Evolutionary conservation across 1,139 yeast genomes (phyloP).

Genomic region (Sugiyamaella japonica): DNA sequence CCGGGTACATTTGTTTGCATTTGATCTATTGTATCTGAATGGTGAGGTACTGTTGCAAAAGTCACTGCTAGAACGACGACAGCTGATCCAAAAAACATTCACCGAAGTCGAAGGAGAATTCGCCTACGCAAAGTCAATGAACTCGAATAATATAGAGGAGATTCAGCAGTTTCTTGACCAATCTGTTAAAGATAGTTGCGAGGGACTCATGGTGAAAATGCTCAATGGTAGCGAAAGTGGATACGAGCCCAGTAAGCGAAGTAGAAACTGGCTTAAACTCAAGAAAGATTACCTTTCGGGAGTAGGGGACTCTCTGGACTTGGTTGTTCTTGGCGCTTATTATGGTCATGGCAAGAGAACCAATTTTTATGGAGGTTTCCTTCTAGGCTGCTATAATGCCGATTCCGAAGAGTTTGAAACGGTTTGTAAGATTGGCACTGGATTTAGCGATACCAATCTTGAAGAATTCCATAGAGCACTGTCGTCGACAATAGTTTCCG

Average conservation of each 20-base stretch:
- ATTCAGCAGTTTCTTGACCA: slow-evolving; percentile 86
- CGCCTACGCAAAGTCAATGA: slow-evolving; percentile 72
- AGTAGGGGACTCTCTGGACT: slow-evolving; percentile 91
- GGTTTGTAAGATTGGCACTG: slow-evolving; percentile 96
- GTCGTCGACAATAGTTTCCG: slow-evolving; percentile 63
- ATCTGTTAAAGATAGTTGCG: slow-evolving; percentile 87
- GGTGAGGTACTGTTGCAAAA: slow-evolving; percentile 69
- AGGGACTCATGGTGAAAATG: slow-evolving; percentile 94
- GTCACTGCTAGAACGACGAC: slow-evolving; percentile 69
- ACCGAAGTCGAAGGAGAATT: slow-evolving; percentile 72
- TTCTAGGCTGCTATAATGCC: slow-evolving; percentile 83
- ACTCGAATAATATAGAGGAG: slow-evolving; percentile 68
- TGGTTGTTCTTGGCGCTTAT: slow-evolving; percentile 93
- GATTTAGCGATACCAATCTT: slow-evolving; percentile 85
- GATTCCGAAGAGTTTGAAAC: slow-evolving; percentile 93
- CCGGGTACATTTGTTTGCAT: slow-evolving; percentile 87
- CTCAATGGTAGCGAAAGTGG: slow-evolving; percentile 76
- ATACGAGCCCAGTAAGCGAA: slow-evolving; percentile 93
- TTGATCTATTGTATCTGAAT: slow-evolving; percentile 76
- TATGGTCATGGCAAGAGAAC: slow-evolving; percentile 94
- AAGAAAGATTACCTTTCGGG: slow-evolving; percentile 85
- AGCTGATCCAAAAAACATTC: slow-evolving; percentile 56
- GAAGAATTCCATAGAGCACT: slow-evolving; percentile 58
- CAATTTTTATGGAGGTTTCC: slow-evolving; percentile 90
- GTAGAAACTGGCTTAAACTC: slow-evolving; percentile 91